Evolutionary conservation across 2,329 filamentous ascomycete genomes (phyloP), one percentile per base, ranked within the genome.

Genomic region (Fusarium sp.): DNA sequence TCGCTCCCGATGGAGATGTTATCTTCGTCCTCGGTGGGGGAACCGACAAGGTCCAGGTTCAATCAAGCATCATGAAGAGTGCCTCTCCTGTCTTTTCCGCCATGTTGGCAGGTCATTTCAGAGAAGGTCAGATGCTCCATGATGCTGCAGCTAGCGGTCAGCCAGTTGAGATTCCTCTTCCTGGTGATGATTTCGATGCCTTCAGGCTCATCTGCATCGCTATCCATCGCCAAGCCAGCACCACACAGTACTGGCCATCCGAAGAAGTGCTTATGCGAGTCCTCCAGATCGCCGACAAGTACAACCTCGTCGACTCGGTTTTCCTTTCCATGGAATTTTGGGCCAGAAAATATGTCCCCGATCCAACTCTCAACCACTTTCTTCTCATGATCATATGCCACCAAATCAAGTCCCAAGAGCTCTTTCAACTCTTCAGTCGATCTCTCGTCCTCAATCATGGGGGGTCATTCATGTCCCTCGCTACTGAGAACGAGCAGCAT

Each of bases 1-100:
- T 71, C 54, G 66, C 63, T 6, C 50, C 66, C 6, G 36, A 63
- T 70, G 63, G 63, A 42, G 57, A 72, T 14, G 11, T 67, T 9
- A 25, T 71, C 20, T 71, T 73, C 29, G 16, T 66, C 20, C 33
- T 72, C 3, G 33, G 59, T 16, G 20, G 22, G 10, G 54, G 47
- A 7, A 18, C 31, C 6, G 33, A 52, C 3, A 35, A 45, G 16
- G 16, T 73, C 6, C 71, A 67, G 25, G 66, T 70, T 38, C 45
- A 47, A 16, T 70, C 66, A 9, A 29, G n/a, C 50, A 14, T 68
- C 29, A 35, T 71, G 57, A 71, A 60, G 6, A n/a, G 42, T 10
- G 42, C 57, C 3, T 70, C 38, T 5, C 31, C 42, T 5, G 29
- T 35, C 25, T 70, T 65, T n/a, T 22, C 54, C 16, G 36, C 20